A percentile compares a stretch with the other conserved stretches of the same genome.
Evolutionary conservation across 805 yeast genomes (phyloP).

Genomic region (Torulaspora microellipsoides): DNA sequence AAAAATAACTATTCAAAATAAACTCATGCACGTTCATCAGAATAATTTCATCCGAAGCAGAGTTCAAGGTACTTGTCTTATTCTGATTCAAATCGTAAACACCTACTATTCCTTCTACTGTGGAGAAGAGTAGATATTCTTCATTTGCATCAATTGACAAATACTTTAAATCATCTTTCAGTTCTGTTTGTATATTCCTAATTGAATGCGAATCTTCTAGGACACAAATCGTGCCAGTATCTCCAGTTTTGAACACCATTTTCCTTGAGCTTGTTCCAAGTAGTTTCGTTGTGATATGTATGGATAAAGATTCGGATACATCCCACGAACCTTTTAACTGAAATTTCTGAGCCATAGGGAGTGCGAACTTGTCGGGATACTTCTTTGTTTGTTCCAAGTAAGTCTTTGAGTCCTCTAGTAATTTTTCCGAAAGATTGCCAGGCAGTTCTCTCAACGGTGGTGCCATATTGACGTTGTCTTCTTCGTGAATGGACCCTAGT

Average conservation of each 20-base stretch:
- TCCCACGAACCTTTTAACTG: constrained; percentile 1
- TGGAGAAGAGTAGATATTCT: constrained; percentile 4
- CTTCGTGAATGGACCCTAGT: constrained; percentile 29
- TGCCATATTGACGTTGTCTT: background rate
- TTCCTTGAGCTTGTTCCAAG: background rate
- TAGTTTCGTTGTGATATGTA: constrained; percentile 2
- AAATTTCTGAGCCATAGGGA: constrained; percentile 1
- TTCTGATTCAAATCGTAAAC: background rate
- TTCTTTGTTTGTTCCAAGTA: constrained; percentile 9
- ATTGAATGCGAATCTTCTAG: constrained; percentile 1
- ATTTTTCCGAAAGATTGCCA: constrained; percentile 1
- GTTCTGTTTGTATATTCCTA: background rate
- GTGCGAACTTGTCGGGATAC: background rate
- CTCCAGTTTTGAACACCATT: constrained; percentile 2
- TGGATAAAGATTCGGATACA: background rate
- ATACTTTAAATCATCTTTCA: constrained; percentile 3
- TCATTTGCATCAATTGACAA: constrained; percentile 3
- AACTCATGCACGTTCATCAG: constrained; percentile 14
- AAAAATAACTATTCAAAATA: constrained; percentile 14
- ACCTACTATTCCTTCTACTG: constrained; percentile 5
- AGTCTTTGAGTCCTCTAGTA: constrained; percentile 4
- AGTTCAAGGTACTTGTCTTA: background rate
- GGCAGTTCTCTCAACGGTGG: constrained; percentile 2
- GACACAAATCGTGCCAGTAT: background rate
- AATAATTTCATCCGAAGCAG: constrained; percentile 9